Percentiles rank a stretch among this genome's conserved stretches.
phyloP scores from a whole-genome alignment of 2,329 filamentous ascomycete species.

The Aureobasidium sp. region DNA sequence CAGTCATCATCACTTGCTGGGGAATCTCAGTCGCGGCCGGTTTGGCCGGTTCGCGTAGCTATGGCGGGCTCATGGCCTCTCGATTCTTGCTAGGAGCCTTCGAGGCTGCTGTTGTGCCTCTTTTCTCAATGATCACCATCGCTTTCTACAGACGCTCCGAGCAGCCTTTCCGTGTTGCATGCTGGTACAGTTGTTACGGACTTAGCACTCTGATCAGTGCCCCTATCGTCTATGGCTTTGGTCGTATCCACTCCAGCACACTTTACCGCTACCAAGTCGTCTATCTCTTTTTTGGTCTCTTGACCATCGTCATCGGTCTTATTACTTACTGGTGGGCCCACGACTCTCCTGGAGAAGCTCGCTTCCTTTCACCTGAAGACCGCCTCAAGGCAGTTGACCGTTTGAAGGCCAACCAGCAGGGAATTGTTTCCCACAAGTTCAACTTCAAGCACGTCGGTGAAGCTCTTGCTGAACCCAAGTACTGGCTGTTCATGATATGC shows the following conservation, averaged over 20 bases:
- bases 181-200: constrained; percentile 18
- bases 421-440: constrained; percentile 40
- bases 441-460: constrained; percentile 40
- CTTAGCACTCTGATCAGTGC: constrained; percentile 14
- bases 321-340: constrained; percentile 16
- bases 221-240: constrained; percentile 17
- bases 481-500: constrained; percentile 37
- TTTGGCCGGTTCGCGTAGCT: constrained; percentile 17
- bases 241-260: constrained; percentile 11
- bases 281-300: constrained; percentile 17
- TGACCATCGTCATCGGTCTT: constrained; percentile 16
- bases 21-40: constrained; percentile 17
- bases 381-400: constrained; percentile 43
- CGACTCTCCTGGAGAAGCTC: constrained; percentile 17
- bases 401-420: constrained; percentile 45
- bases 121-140: constrained; percentile 18
- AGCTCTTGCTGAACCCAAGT: constrained; percentile 39
- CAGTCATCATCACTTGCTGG: constrained; percentile 18
- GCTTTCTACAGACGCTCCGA: constrained; percentile 16
- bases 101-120: constrained; percentile 18
- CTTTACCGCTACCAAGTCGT: constrained; percentile 17
- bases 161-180: constrained; percentile 17
- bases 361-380: constrained; percentile 42
- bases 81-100: constrained; percentile 20
- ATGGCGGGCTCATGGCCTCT: constrained; percentile 19